These are phyloP conservation scores for Cryptococcus sp. DNA, from an alignment of 1,284 basidiomycete genomes.

Conservation along the genomic window DNA sequence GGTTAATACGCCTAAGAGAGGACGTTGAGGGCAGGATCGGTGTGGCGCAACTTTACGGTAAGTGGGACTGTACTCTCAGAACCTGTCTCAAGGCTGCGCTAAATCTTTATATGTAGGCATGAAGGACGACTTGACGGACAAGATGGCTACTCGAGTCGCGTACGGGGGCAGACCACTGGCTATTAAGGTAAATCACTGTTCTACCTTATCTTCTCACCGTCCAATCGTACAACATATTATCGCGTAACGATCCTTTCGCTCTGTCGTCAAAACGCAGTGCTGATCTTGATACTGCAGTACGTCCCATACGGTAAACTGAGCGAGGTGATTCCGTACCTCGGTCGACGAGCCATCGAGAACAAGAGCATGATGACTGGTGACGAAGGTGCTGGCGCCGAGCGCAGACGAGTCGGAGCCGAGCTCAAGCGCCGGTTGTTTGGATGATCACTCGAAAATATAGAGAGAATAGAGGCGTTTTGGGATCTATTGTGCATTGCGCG, in stretches of 20 bases:
- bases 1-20: slow-evolving; percentile 52
- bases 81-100: background rate
- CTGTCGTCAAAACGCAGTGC: background rate
- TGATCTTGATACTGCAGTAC: slow-evolving; percentile 56
- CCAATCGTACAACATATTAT: too few relatives aligned
- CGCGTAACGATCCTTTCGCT: background rate
- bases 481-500: background rate
- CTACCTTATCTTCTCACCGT: background rate
- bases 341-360: slow-evolving; percentile 76
- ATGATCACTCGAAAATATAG: background rate
- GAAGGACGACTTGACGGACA: slow-evolving; percentile 76
- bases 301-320: slow-evolving; percentile 79
- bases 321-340: slow-evolving; percentile 74
- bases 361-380: slow-evolving; percentile 64
- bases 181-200: slow-evolving; percentile 59
- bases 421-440: slow-evolving; percentile 58
- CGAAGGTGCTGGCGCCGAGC: slow-evolving; percentile 62
- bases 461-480: background rate
- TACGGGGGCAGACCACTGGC: slow-evolving; percentile 65
- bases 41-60: slow-evolving; percentile 82
- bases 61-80: slow-evolving; percentile 32
- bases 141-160: slow-evolving; percentile 63
- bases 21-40: slow-evolving; percentile 68
- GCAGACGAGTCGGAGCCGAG: slow-evolving; percentile 59
- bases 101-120: slow-evolving; percentile 61